These are phyloP conservation scores for Amorphotheca resinae DNA, from an alignment of 495 filamentous ascomycete species.

Conservation along the genomic window DNA sequence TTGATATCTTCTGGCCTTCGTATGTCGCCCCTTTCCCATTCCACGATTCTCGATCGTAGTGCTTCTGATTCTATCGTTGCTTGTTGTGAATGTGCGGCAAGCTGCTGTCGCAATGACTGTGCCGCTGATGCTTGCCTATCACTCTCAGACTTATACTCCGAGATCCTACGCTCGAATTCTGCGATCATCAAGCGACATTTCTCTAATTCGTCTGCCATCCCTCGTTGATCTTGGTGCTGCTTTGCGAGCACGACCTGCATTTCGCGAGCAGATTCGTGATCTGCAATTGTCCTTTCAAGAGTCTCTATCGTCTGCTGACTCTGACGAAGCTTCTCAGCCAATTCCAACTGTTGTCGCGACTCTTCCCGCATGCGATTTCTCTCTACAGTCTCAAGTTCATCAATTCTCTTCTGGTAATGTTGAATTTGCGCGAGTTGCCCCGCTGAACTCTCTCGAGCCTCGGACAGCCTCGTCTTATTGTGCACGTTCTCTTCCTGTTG, in stretches of 20 bases:
- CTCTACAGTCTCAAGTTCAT: conserved; percentile 5
- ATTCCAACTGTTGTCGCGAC: conserved; percentile 4
- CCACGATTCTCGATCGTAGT: conserved; percentile 6
- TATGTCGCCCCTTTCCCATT: conserved; percentile 13
- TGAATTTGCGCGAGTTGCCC: conserved; percentile 2
- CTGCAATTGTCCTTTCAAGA: conserved; percentile 14
- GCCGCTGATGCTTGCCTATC: conserved; percentile 10
- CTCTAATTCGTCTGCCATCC: conserved; percentile 9
- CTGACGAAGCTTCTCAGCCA: conserved; percentile 6
- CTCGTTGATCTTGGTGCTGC: conserved; percentile 12
- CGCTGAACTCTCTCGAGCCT: conserved; percentile 1
- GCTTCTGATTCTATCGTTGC: conserved; percentile 12
- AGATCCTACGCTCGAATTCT: conserved; percentile 13
- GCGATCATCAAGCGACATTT: conserved; percentile 13
- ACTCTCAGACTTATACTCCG: conserved; percentile 15
- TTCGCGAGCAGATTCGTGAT: conserved; percentile 10
- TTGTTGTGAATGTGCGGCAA: conserved; percentile 9
- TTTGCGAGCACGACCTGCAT: conserved; percentile 12
- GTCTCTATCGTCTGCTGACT: conserved; percentile 11
- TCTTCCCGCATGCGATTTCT: conserved; percentile 4
- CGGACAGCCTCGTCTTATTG: conserved; percentile 1
- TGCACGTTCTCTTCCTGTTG: conserved; percentile 1
- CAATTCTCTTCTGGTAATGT: conserved; percentile 5
- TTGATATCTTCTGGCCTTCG: conserved; percentile 8
- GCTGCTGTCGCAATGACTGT: conserved; percentile 12